These are phyloP conservation scores for Phylloporus sp. DNA, from an alignment of 768 basidiomycete genomes.

Conservation along the genomic window DNA sequence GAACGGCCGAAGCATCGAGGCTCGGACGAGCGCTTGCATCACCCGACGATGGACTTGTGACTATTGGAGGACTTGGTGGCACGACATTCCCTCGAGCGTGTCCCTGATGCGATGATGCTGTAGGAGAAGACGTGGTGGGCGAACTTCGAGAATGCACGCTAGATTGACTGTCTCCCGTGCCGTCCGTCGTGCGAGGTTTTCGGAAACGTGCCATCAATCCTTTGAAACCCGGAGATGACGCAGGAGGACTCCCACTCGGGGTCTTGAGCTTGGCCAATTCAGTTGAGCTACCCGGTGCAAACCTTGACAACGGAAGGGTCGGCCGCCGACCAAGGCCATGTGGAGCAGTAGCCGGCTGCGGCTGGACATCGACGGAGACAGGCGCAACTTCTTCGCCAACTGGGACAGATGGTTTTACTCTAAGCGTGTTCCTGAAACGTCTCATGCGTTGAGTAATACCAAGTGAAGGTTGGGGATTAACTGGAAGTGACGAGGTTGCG, in stretches of 20 bases:
- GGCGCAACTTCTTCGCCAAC: conserved; percentile 49
- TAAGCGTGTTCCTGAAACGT: conserved; percentile 63
- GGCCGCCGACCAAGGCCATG: conserved; percentile 42
- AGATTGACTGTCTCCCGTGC: conserved; percentile 26
- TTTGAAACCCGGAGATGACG: conserved; percentile 68
- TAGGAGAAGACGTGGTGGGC: conserved; percentile 33
- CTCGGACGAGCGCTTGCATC: conserved; percentile 20
- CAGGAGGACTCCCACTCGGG: conserved; percentile 56
- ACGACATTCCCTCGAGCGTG: conserved; percentile 30
- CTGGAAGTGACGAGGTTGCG: conserved; percentile 30
- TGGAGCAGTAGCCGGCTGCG: conserved; percentile 26
- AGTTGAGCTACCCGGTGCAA: conserved; percentile 33
- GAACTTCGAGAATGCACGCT: conserved; percentile 28
- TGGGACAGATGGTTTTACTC: conserved; percentile 45
- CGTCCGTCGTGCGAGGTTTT: conserved; percentile 29
- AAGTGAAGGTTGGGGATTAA: conserved; percentile 38
- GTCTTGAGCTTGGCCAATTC: conserved; percentile 54
- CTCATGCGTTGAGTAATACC: conserved; percentile 68
- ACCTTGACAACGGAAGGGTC: conserved; percentile 45
- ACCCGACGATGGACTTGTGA: conserved; percentile 3
- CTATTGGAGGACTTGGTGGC: conserved; percentile 19
- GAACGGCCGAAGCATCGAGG: conserved; percentile 23
- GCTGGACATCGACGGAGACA: conserved; percentile 39
- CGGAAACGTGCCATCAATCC: conserved; percentile 81
- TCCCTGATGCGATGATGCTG: conserved; percentile 31